Base-by-base conservation (phyloP, 768 basidiomycete genomes). In the Lactarius pseudohatsudake region DNA sequence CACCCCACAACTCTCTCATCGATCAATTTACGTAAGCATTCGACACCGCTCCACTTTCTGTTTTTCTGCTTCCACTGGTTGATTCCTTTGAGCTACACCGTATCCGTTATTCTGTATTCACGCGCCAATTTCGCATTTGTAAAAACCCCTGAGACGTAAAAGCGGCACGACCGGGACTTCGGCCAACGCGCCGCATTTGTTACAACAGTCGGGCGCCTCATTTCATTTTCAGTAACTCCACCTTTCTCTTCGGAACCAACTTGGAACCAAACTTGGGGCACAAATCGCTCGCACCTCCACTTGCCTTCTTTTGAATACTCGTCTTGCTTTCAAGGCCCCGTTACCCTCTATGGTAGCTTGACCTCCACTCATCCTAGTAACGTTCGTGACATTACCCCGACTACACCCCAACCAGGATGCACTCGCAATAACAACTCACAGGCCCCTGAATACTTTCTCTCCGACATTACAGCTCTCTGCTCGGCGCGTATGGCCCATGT, bases 21-120 rank as follows among this genome's bases (percentile, higher is more conserved):
- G 66, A 67, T 67, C 4, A 54, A 18, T 34, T 67, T 57, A 67
- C 66, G 66, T 67, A 67, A 67, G 59, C 6, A 20, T 66, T 53
- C 47, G 61, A 60, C 53, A 55, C 16, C 30, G 38, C 40, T 34
- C 58, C 41, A 36, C 32, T 59, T 59, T 64, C 57, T 57, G 30
- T 54, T 58, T 40, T 67, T 36, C 40, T 32, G 18, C 11, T 57
- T 58, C 47, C 18, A 45, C 38, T 65, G 50, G 15, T 53, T 40
- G 28, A 40, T 59, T 64, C 26, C 28, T 59, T 60, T 53, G 3
- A 26, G 58, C 38, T 59, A 45, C 30, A 43, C 28, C 8, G 15
- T 55, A 57, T 62, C 65, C 61, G 41, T 59, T 53, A 56, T 61
- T 61, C 34, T 57, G 18, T 57, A n/a, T 34, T 32, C 45, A 30